A percentile compares a stretch with the other conserved stretches of the same genome.
These are phyloP conservation scores for Daldinia sp. DNA, from an alignment of 2,329 filamentous ascomycete species.

Conservation along the genomic window DNA sequence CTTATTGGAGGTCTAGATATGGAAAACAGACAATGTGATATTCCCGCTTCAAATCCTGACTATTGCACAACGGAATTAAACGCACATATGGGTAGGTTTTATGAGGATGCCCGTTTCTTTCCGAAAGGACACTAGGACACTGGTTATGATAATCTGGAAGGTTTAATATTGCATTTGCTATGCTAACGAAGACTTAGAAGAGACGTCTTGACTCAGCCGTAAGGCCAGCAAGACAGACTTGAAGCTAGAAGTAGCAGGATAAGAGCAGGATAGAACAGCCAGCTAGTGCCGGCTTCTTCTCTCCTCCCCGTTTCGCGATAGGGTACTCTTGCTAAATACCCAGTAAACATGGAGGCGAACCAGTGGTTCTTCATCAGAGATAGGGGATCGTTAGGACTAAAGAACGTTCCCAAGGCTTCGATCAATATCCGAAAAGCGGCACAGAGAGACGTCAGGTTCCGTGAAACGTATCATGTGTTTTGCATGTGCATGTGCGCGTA, in stretches of 20 bases:
- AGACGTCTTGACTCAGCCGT: constrained; percentile 11
- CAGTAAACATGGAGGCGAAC: constrained; percentile 22
- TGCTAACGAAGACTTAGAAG: constrained; percentile 32
- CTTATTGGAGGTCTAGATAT: background rate
- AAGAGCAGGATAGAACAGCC: constrained; percentile 12
- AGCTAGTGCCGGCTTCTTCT: background rate
- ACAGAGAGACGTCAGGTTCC: constrained; percentile 26
- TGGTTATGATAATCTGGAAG: background rate
- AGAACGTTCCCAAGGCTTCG: constrained; percentile 29
- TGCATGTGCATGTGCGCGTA: constrained; percentile 7
- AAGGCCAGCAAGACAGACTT: constrained; percentile 7
- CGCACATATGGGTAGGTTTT: background rate
- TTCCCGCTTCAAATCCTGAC: constrained; percentile 5
- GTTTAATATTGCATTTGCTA: constrained; percentile 25
- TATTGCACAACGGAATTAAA: background rate
- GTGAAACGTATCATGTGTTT: constrained; percentile 32
- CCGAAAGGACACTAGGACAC: background rate
- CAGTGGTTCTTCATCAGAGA: constrained; percentile 15
- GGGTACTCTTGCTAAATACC: constrained; percentile 13
- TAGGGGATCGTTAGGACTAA: constrained; percentile 23
- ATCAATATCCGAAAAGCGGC: constrained; percentile 30
- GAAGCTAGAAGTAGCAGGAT: constrained; percentile 12
- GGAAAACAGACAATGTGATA: constrained; percentile 18
- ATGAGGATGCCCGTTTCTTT: background rate
- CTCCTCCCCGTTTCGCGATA: constrained; percentile 10